A percentile compares a stretch with the other conserved stretches of the same genome.
Conservation (phyloP, 2,329 filamentous ascomycete species). For the Epichloe bromicola region DNA sequence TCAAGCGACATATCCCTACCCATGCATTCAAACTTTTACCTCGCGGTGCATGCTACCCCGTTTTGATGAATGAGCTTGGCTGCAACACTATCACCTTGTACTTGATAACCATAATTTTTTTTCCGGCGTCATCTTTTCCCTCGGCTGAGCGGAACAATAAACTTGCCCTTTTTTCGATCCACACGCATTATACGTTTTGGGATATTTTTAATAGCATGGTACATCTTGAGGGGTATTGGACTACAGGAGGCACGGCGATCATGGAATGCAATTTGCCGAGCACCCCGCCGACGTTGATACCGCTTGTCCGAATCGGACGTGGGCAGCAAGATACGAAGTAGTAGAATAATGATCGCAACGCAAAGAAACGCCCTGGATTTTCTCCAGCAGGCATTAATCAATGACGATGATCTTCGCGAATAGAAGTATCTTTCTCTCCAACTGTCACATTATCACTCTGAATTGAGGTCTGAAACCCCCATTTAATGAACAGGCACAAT, state of each 20-base stretch:
- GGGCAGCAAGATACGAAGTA: not conserved
- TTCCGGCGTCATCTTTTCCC: no score
- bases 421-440: conserved; percentile 4
- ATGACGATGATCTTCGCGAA: not conserved
- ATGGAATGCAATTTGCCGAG: not conserved
- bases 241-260: not conserved
- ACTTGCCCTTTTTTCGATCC: no score
- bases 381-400: not conserved
- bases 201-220: not conserved
- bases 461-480: conserved; percentile 1
- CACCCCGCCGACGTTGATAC: no score
- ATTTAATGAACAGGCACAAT: not conserved
- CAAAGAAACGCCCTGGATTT: not conserved
- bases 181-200: no score
- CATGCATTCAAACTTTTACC: not conserved
- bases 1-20: conserved; percentile 7
- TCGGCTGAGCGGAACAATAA: no score
- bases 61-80: no score
- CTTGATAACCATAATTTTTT: no score
- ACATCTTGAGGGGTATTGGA: not conserved
- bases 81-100: no score
- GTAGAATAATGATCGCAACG: conserved; percentile 5
- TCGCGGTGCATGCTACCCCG: not conserved
- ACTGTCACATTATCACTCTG: conserved; percentile 6
- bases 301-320: not conserved